phyloP scores from a whole-genome alignment of 257 asterid genomes.

The Gynochthodes officinalis region DNA sequence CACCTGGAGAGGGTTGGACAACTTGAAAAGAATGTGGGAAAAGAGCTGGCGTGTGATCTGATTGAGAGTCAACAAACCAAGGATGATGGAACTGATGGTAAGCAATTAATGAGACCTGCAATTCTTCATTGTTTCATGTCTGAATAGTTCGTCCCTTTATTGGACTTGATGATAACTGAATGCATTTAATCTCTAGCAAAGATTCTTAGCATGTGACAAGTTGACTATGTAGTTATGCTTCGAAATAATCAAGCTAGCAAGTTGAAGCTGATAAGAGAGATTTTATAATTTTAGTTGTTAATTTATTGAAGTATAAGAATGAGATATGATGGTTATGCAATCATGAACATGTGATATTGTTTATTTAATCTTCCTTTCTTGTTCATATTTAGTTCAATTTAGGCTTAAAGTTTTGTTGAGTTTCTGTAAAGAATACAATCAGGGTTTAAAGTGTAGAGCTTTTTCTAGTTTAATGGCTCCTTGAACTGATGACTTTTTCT shows the following conservation, averaged over 20 bases:
- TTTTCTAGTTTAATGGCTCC: not conserved
- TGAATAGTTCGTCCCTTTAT: not conserved
- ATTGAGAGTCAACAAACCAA: slow-evolving; percentile 19
- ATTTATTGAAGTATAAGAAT: not conserved
- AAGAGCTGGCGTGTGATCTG: slow-evolving; percentile 34
- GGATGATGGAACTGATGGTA: slow-evolving; percentile 42
- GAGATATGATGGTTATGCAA: not conserved
- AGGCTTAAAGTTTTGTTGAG: not conserved
- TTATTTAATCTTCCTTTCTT: not conserved
- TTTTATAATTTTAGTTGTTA: not conserved
- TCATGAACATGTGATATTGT: not conserved
- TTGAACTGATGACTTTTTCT: too few relatives aligned
- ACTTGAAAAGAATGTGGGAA: slow-evolving; percentile 25
- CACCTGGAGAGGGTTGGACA: slow-evolving; percentile 26
- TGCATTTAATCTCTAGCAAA: not conserved
- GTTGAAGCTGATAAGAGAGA: not conserved
- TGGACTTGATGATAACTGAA: not conserved
- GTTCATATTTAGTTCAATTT: not conserved
- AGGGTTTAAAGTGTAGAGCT: not conserved
- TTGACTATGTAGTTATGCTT: not conserved
- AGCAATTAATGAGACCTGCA: slow-evolving; percentile 21
- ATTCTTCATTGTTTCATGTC: not conserved
- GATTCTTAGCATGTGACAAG: not conserved
- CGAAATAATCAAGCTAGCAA: not conserved
- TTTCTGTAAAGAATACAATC: not conserved